These are phyloP conservation scores for Fusarium luffae DNA, from an alignment of 2,329 filamentous ascomycete genomes.

Conservation along the genomic window DNA sequence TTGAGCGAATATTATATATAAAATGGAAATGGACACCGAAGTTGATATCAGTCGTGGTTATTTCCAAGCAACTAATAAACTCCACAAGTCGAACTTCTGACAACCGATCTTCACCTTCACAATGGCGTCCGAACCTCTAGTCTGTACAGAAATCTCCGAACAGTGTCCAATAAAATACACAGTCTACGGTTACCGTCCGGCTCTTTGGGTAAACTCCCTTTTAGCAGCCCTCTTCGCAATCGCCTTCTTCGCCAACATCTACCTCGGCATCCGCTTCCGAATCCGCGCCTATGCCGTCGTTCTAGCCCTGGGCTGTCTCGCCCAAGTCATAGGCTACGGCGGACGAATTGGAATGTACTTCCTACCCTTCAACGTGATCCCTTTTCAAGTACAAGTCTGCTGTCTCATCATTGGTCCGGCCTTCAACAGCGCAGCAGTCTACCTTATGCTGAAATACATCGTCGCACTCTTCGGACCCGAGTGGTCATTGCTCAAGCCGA, in stretches of 20 bases:
- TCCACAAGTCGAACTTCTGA: fast-evolving
- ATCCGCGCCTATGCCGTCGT: constrained; percentile 14
- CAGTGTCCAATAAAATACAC: constrained; percentile 7
- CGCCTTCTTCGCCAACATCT: neutral
- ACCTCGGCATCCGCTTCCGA: constrained; percentile 3
- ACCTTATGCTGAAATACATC: constrained; percentile 16
- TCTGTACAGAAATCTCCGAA: neutral
- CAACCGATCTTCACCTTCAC: fast-evolving
- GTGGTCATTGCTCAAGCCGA: constrained; percentile 14
- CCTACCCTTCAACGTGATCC: neutral
- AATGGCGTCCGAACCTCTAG: neutral
- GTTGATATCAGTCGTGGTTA: fast-evolving
- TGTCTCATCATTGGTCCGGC: constrained; percentile 18
- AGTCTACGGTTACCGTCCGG: neutral
- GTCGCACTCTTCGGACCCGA: constrained; percentile 6
- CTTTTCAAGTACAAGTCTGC: constrained; percentile 11
- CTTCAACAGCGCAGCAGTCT: constrained; percentile 20
- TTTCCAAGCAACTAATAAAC: too few relatives aligned
- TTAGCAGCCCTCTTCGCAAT: neutral
- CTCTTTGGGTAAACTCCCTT: constrained; percentile 2
- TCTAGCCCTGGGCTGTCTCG: neutral
- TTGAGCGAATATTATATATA: neutral
- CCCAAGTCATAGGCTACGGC: neutral
- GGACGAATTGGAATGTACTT: constrained; percentile 17
- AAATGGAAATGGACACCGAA: fast-evolving